Evolutionary conservation across 2,329 filamentous ascomycete genomes (phyloP).

Genomic region (Chlorencoelia australis): DNA sequence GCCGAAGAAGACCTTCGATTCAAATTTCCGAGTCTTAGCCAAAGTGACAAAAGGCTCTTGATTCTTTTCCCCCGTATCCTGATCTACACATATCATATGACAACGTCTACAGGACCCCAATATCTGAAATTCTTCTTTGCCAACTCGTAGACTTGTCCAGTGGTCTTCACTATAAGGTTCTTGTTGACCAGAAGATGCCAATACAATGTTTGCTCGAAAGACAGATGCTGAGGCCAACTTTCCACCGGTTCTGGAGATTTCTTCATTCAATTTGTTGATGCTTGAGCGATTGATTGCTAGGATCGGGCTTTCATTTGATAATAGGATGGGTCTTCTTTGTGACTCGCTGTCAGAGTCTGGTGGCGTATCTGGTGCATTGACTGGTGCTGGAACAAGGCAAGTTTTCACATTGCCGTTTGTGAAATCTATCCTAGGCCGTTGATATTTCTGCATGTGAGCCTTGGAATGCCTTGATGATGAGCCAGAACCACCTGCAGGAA

Average conservation of each 20-base stretch:
- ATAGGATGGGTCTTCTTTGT: constrained; percentile 47
- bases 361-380: constrained; percentile 42
- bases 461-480: constrained; percentile 60
- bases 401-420: constrained; percentile 6
- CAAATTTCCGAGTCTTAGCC: constrained; percentile 73
- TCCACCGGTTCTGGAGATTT: constrained; percentile 54
- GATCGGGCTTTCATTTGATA: constrained; percentile 93
- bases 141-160: constrained; percentile 63
- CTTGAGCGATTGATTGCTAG: constrained; percentile 74
- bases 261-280: constrained; percentile 64
- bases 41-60: constrained; percentile 85
- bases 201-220: constrained; percentile 82
- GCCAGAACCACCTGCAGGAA: constrained; percentile 57
- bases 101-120: constrained; percentile 80
- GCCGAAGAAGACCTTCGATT: constrained; percentile 84
- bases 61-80: constrained; percentile 64
- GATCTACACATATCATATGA: constrained; percentile 94
- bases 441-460: constrained; percentile 53
- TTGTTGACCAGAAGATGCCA: constrained; percentile 35
- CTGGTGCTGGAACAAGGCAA: constrained; percentile 39
- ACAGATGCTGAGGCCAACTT: constrained; percentile 58
- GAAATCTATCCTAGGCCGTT: constrained; percentile 26
- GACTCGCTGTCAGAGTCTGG: constrained; percentile 47
- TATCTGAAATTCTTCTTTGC: constrained; percentile 53
- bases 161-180: constrained; percentile 69